These are phyloP conservation scores for Endoconidiophora laricicola DNA, from an alignment of 2,329 filamentous ascomycete species.

Conservation along the genomic window DNA sequence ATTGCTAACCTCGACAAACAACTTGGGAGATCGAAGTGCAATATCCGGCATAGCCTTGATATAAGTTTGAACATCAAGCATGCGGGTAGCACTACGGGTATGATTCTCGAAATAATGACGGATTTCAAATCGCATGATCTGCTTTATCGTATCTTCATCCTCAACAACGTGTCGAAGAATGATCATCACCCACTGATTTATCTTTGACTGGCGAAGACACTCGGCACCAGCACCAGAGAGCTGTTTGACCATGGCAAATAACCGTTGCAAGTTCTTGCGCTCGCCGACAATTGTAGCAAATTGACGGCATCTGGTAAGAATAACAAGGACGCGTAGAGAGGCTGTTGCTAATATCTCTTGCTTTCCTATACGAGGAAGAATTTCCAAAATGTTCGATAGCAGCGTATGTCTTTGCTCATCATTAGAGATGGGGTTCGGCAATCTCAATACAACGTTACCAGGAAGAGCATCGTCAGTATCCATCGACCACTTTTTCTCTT, in stretches of 20 bases:
- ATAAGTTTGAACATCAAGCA: conserved; percentile 55
- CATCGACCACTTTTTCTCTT: conserved; percentile 50
- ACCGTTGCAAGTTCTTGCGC: conserved; percentile 71
- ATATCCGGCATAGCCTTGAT: conserved; percentile 63
- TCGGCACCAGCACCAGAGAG: conserved; percentile 64
- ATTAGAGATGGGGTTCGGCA: conserved; percentile 23
- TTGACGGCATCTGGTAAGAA: conserved; percentile 63
- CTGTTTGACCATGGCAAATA: conserved; percentile 94
- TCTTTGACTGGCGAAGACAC: conserved; percentile 42
- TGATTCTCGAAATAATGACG: conserved; percentile 52
- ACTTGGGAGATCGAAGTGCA: conserved; percentile 61
- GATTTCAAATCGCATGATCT: conserved; percentile 86
- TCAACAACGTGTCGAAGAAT: conserved; percentile 86
- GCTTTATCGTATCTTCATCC: conserved; percentile 76
- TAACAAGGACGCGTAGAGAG: conserved; percentile 66
- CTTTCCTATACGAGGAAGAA: conserved; percentile 75
- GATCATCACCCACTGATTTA: conserved; percentile 54
- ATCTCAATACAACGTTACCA: conserved; percentile 18
- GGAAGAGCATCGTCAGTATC: conserved; percentile 29
- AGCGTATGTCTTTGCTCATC: conserved; percentile 44
- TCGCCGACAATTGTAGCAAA: conserved; percentile 65
- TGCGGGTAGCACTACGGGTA: conserved; percentile 29
- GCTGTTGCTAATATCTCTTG: conserved; percentile 73
- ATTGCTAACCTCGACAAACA: conserved; percentile 77
- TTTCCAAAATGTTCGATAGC: conserved; percentile 61